Conservation (phyloP, 352 stramenopile genomes). For the Labyrinthula sp. region DNA sequence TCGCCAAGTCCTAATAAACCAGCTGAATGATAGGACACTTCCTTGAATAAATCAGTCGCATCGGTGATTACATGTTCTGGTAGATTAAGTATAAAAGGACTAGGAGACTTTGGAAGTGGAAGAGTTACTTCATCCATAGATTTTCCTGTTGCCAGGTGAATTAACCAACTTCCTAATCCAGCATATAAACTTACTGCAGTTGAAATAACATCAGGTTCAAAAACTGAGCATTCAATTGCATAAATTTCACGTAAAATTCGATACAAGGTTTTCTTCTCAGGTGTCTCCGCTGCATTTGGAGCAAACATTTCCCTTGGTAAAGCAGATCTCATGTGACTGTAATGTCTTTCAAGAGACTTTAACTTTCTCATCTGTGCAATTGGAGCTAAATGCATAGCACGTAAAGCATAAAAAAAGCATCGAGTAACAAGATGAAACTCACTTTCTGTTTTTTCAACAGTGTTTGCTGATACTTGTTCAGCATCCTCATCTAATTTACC, state of each 20-base stretch:
- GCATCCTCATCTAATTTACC: slow-evolving; percentile 7
- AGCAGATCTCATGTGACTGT: slow-evolving; percentile 48
- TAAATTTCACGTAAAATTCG: slow-evolving; percentile 38
- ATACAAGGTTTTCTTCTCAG: slow-evolving; percentile 38
- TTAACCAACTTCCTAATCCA: slow-evolving; percentile 39
- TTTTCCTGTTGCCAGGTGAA: slow-evolving; percentile 29
- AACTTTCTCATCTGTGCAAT: slow-evolving; percentile 39
- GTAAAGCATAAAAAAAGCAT: slow-evolving; percentile 78
- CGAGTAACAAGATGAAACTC: slow-evolving; percentile 86
- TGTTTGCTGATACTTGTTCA: slow-evolving; percentile 28
- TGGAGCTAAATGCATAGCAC: slow-evolving; percentile 66
- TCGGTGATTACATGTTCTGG: slow-evolving; percentile 87
- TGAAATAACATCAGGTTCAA: slow-evolving; percentile 38
- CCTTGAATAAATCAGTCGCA: slow-evolving; percentile 66
- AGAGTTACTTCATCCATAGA: slow-evolving; percentile 10
- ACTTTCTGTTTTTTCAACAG: slow-evolving; percentile 1
- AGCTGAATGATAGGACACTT: slow-evolving; percentile 56
- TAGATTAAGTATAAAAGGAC: slow-evolving; percentile 45
- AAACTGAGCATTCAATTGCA: slow-evolving; percentile 39
- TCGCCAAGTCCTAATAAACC: slow-evolving; percentile 56
- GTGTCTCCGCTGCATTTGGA: slow-evolving; percentile 34
- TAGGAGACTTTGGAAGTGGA: not conserved
- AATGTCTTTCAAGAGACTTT: slow-evolving; percentile 52
- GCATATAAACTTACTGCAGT: slow-evolving; percentile 43
- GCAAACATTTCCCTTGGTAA: slow-evolving; percentile 1